These are phyloP conservation scores for Amanita brunnescens DNA, from an alignment of 768 basidiomycete genomes.

Conservation along the genomic window DNA sequence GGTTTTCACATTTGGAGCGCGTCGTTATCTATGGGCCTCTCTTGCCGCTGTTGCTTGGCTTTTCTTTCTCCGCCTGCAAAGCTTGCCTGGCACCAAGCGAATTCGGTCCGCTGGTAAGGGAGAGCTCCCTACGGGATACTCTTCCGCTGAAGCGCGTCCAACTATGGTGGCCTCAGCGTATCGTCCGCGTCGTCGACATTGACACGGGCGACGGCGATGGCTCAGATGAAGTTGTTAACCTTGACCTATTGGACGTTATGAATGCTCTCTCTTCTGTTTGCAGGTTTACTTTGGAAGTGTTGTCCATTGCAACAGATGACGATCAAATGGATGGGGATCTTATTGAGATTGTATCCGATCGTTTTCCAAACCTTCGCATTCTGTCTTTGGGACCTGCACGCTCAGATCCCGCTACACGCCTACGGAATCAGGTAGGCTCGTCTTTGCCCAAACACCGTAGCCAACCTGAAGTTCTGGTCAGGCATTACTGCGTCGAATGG, in stretches of 20 bases:
- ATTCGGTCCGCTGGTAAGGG: background rate
- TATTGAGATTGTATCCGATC: background rate
- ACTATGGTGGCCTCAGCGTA: constrained; percentile 4
- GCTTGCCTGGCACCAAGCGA: background rate
- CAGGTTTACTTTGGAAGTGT: background rate
- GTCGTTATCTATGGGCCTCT: background rate
- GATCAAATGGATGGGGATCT: background rate
- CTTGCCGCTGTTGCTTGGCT: constrained; percentile 2
- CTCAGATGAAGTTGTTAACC: background rate
- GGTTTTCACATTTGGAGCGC: background rate
- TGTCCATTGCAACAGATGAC: background rate
- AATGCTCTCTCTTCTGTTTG: constrained; percentile 4
- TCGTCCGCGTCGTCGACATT: constrained; percentile 1
- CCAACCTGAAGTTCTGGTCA: background rate
- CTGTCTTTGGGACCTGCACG: constrained; percentile 1
- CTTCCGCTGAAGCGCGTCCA: constrained; percentile 4
- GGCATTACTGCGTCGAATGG: background rate
- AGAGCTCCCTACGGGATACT: background rate
- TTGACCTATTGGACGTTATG: constrained; percentile 2
- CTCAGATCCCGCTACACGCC: background rate
- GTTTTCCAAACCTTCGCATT: constrained; percentile 4
- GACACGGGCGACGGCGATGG: background rate
- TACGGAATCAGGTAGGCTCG: background rate
- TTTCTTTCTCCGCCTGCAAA: background rate
- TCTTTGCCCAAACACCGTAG: background rate